phyloP scores from a whole-genome alignment of 306 rosid species.

The Prunus padus region DNA sequence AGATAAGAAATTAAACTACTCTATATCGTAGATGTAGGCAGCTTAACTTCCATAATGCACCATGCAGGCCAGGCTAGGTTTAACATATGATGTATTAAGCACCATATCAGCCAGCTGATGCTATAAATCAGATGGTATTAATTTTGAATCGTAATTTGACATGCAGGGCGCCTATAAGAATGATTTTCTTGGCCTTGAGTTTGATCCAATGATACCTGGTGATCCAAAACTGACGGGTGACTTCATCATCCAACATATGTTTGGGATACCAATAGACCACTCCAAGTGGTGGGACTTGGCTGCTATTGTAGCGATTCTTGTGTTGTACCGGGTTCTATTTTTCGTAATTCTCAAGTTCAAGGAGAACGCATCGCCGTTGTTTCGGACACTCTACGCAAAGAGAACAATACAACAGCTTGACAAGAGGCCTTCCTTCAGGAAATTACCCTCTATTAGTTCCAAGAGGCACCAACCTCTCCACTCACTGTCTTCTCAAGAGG shows the following conservation, averaged over 20 bases:
- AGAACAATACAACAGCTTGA: conserved; percentile 54
- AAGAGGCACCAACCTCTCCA: conserved; percentile 64
- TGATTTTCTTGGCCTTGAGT: conserved; percentile 81
- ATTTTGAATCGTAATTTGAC: not conserved
- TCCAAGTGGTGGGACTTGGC: conserved; percentile 97
- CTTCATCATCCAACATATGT: conserved; percentile 48
- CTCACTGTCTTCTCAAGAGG: conserved; percentile 85
- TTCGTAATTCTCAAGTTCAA: conserved; percentile 70
- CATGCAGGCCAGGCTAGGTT: not conserved
- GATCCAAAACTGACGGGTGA: conserved; percentile 72
- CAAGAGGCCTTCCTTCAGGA: conserved; percentile 81
- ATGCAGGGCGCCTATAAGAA: conserved; percentile 93
- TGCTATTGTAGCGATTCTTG: conserved; percentile 53
- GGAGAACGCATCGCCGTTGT: conserved; percentile 61
- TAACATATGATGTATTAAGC: not conserved
- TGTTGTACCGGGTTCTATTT: conserved; percentile 55
- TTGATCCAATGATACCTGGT: conserved; percentile 60
- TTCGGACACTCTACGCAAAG: conserved; percentile 50
- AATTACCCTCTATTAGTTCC: conserved; percentile 56
- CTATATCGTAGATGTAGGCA: not conserved
- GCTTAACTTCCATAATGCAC: not conserved
- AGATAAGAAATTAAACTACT: not conserved
- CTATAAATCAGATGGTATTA: not conserved
- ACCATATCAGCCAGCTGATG: not conserved
- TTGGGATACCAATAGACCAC: conserved; percentile 57